These are phyloP conservation scores for Blastobotrys chiropterorum DNA, from an alignment of 805 yeast species.

Conservation along the genomic window DNA sequence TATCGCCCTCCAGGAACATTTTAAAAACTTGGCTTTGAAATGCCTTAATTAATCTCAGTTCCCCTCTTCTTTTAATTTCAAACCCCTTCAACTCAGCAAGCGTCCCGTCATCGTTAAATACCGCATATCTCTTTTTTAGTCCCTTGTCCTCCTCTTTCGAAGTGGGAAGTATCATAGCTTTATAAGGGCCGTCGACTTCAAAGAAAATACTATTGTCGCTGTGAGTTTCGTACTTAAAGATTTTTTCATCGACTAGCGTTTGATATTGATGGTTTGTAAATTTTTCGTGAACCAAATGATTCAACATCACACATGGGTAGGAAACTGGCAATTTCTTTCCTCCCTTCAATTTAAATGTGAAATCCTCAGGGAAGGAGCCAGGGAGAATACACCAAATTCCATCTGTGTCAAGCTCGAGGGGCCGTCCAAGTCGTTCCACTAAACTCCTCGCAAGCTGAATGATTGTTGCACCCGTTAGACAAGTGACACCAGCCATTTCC, in stretches of 20 bases:
- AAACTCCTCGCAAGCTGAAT: slow-evolving; percentile 93
- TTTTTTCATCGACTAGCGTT: slow-evolving; percentile 64
- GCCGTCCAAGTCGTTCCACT: slow-evolving; percentile 91
- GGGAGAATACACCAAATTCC: slow-evolving; percentile 99
- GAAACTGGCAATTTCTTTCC: slow-evolving; percentile 76
- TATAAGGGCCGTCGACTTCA: slow-evolving; percentile 98
- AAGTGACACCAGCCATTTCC: slow-evolving; percentile 99
- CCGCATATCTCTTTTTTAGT: slow-evolving; percentile 93
- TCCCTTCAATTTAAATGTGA: slow-evolving; percentile 57
- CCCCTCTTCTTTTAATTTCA: slow-evolving; percentile 95
- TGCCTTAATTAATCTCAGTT: slow-evolving; percentile 83
- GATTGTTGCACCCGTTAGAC: slow-evolving; percentile 95
- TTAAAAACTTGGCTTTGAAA: slow-evolving; percentile 94
- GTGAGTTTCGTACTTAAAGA: slow-evolving; percentile 62
- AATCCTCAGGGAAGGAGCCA: slow-evolving; percentile 86
- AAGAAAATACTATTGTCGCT: slow-evolving; percentile 94
- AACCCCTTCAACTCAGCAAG: slow-evolving; percentile 95
- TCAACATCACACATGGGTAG: slow-evolving; percentile 94
- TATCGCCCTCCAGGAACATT: slow-evolving; percentile 77
- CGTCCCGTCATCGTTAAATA: slow-evolving; percentile 89
- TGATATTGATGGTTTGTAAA: slow-evolving; percentile 96
- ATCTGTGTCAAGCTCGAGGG: slow-evolving; percentile 94
- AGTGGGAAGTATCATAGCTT: slow-evolving; percentile 95
- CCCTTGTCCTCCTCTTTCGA: slow-evolving; percentile 98
- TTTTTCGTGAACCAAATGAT: slow-evolving; percentile 81